These are phyloP conservation scores for Claviceps africana DNA, from an alignment of 2,329 filamentous ascomycete species.

Conservation along the genomic window DNA sequence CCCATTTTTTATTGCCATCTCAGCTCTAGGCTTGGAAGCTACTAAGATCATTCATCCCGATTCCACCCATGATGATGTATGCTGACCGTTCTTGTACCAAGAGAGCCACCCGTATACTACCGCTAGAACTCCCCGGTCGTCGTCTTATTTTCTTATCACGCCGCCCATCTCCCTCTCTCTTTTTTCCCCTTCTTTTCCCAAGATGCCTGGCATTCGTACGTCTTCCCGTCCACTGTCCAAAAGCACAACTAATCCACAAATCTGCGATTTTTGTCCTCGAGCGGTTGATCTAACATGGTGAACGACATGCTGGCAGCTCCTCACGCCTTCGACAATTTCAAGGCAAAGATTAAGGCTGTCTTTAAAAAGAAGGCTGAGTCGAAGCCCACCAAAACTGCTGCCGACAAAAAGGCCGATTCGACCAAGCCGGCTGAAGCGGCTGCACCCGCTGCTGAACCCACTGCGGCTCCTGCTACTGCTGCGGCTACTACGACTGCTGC, in stretches of 20 bases:
- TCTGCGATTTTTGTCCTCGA: neutral
- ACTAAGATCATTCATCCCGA: no score
- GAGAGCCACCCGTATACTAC: neutral
- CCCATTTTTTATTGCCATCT: neutral
- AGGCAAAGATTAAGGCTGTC: slow-evolving; percentile 39
- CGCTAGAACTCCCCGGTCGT: neutral
- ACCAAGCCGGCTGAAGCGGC: slow-evolving; percentile 14
- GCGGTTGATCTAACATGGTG: slow-evolving; percentile 1
- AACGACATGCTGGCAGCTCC: slow-evolving; percentile 23
- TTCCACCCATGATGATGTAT: neutral
- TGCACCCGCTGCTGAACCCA: slow-evolving; percentile 10
- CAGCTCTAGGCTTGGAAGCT: neutral
- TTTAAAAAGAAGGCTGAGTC: slow-evolving; percentile 34
- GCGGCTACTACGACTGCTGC: slow-evolving; percentile 15
- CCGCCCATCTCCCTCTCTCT: neutral
- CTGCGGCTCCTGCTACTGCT: slow-evolving; percentile 14
- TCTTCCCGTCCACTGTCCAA: slow-evolving; percentile 9
- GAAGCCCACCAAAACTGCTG: slow-evolving; percentile 10
- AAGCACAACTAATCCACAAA: neutral
- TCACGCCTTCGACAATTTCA: slow-evolving; percentile 39
- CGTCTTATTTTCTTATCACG: neutral
- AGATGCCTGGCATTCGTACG: slow-evolving; percentile 41
- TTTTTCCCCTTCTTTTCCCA: slow-evolving; percentile 12
- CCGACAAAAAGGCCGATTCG: slow-evolving; percentile 12
- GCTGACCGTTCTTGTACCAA: neutral